These are phyloP conservation scores for Rhypophila decipiens DNA, from an alignment of 495 filamentous ascomycete genomes.

Conservation along the genomic window DNA sequence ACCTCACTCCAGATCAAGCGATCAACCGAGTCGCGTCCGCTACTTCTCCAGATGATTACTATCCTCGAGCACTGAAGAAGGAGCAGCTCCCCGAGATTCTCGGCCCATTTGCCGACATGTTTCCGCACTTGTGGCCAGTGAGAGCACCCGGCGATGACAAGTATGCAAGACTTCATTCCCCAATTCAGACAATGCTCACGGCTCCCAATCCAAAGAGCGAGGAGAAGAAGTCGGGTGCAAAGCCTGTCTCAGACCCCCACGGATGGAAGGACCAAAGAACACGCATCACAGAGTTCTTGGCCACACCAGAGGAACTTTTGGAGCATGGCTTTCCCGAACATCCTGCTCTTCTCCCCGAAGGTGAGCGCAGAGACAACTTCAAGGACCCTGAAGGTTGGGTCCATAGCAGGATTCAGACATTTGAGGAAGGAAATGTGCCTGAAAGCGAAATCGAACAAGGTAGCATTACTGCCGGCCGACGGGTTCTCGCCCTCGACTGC, in stretches of 20 bases:
- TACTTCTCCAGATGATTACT: conserved; percentile 59
- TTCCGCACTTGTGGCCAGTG: conserved; percentile 83
- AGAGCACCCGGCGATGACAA: conserved; percentile 78
- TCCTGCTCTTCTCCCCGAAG: conserved; percentile 53
- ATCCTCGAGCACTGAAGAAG: conserved; percentile 58
- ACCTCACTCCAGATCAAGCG: conserved; percentile 22
- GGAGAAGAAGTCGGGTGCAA: conserved; percentile 47
- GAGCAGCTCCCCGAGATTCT: conserved; percentile 57
- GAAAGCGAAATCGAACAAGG: conserved; percentile 68
- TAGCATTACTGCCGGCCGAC: conserved; percentile 74
- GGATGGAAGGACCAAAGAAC: conserved; percentile 64
- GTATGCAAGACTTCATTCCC: conserved; percentile 72
- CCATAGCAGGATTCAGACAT: conserved; percentile 60
- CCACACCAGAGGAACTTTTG: conserved; percentile 61
- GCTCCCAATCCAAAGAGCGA: conserved; percentile 58
- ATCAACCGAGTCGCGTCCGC: conserved; percentile 19
- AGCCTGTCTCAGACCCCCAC: conserved; percentile 51
- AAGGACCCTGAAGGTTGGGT: conserved; percentile 68
- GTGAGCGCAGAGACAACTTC: conserved; percentile 37
- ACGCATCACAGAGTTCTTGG: conserved; percentile 69
- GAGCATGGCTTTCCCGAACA: conserved; percentile 79
- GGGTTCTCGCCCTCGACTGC: conserved; percentile 83
- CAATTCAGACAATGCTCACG: conserved; percentile 68
- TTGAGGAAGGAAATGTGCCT: conserved; percentile 61
- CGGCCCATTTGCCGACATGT: conserved; percentile 71